phyloP scores from a whole-genome alignment of 2,329 filamentous ascomycete genomes.

The Aspergillus thermomutatus region DNA sequence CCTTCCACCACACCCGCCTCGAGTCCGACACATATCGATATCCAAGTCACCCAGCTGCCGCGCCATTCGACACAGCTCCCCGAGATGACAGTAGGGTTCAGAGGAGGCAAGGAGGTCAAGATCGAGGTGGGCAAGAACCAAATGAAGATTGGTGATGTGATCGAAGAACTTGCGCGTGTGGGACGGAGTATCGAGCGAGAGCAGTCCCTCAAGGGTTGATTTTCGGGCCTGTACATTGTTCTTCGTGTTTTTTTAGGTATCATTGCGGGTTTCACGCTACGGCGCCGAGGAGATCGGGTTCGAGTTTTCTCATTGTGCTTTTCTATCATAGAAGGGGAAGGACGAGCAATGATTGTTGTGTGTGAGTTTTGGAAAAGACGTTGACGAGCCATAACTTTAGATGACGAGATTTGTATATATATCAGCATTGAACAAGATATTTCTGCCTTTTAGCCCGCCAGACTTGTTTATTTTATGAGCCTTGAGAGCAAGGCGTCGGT shows the following conservation, averaged over 20 bases:
- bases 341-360: not conserved
- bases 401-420: conserved; percentile 10
- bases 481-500: not conserved
- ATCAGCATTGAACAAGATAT: not conserved
- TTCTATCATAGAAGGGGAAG: not conserved
- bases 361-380: not conserved
- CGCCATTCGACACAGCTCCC: conserved; percentile 66
- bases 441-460: not conserved
- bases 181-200: conserved; percentile 77
- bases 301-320: conserved; percentile 1
- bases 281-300: conserved; percentile 4
- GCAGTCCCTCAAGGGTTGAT: conserved; percentile 65
- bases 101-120: conserved; percentile 88
- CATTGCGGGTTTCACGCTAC: not conserved
- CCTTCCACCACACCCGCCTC: conserved; percentile 74
- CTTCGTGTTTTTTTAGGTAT: not conserved
- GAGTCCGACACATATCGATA: conserved; percentile 70
- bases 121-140: conserved; percentile 75
- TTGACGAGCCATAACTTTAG: conserved; percentile 5
- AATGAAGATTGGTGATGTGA: conserved; percentile 77
- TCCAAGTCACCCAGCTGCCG: conserved; percentile 73
- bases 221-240: not conserved
- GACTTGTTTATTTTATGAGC: not conserved
- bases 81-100: conserved; percentile 77
- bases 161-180: conserved; percentile 87